Evolutionary conservation across 2,329 filamentous ascomycete species (phyloP).

Genomic region (Fusarium lyarnte): DNA sequence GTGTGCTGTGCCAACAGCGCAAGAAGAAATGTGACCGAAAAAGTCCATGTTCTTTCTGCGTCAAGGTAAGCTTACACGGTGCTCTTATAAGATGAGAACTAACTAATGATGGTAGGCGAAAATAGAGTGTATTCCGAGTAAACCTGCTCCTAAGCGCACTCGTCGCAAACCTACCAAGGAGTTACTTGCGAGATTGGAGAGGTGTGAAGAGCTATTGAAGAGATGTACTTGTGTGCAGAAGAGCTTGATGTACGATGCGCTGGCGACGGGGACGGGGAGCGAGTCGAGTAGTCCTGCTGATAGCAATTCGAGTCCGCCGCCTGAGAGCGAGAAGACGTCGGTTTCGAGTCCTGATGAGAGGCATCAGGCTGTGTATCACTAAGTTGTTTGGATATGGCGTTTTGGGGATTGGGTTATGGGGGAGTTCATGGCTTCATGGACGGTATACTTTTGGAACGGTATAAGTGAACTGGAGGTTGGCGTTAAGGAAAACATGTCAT

Average conservation of each 20-base stretch:
- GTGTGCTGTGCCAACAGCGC: slow-evolving; percentile 32
- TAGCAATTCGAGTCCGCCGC: slow-evolving; percentile 20
- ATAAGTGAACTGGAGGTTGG: neutral
- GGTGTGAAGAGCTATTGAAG: slow-evolving; percentile 30
- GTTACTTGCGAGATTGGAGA: slow-evolving; percentile 21
- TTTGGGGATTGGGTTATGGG: neutral
- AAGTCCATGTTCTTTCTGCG: slow-evolving; percentile 31
- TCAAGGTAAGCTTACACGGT: slow-evolving; percentile 10
- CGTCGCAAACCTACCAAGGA: slow-evolving; percentile 33
- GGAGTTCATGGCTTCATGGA: neutral
- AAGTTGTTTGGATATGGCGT: neutral
- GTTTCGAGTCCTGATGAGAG: neutral
- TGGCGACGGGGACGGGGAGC: neutral
- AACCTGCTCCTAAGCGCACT: slow-evolving; percentile 30
- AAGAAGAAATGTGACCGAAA: slow-evolving; percentile 38
- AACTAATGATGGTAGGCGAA: slow-evolving; percentile 6
- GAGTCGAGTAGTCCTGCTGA: slow-evolving; percentile 27
- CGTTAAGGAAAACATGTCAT: neutral
- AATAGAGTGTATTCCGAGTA: slow-evolving; percentile 28
- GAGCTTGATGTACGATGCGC: slow-evolving; percentile 12
- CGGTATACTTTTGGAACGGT: neutral
- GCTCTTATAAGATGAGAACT: neutral
- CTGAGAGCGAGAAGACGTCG: slow-evolving; percentile 22
- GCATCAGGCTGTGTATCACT: neutral
- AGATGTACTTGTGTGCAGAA: slow-evolving; percentile 33